Percentiles rank a stretch among this genome's conserved stretches.
Conservation (phyloP, 345 rosid species). For the Eucalyptus lansdowneana region DNA sequence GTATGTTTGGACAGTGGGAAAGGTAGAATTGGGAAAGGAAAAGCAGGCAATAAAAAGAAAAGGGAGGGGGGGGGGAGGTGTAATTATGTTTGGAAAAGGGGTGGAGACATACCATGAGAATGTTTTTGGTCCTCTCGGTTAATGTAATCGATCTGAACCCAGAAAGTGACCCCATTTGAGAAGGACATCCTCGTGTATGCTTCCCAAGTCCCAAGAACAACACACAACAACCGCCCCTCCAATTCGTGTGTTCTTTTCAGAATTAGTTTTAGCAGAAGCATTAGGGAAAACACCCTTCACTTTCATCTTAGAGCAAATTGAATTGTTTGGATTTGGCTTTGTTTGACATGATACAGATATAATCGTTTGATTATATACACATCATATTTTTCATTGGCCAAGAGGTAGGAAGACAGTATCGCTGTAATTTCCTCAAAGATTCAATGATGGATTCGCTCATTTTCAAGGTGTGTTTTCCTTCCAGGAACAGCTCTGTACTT, state of each 20-base stretch:
- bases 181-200: background rate
- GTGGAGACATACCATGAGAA: slow-evolving; percentile 29
- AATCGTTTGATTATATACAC: background rate
- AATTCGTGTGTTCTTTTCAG: background rate
- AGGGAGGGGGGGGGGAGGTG: background rate
- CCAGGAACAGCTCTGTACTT: background rate
- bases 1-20: background rate
- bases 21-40: background rate
- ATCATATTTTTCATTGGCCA: background rate
- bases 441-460: background rate
- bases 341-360: background rate
- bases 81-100: slow-evolving; percentile 1
- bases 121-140: slow-evolving; percentile 24
- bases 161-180: slow-evolving; percentile 12
- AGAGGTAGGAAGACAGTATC: background rate
- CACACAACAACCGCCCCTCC: background rate
- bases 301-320: background rate
- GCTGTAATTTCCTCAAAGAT: background rate
- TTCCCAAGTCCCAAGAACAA: slow-evolving; percentile 9
- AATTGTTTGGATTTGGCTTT: background rate
- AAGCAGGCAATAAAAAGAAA: background rate
- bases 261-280: background rate
- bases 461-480: background rate
- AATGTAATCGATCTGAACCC: slow-evolving; percentile 2
- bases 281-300: background rate